Base-by-base conservation (phyloP, 164 flowering plant genomes). In the Malania oleifera region DNA sequence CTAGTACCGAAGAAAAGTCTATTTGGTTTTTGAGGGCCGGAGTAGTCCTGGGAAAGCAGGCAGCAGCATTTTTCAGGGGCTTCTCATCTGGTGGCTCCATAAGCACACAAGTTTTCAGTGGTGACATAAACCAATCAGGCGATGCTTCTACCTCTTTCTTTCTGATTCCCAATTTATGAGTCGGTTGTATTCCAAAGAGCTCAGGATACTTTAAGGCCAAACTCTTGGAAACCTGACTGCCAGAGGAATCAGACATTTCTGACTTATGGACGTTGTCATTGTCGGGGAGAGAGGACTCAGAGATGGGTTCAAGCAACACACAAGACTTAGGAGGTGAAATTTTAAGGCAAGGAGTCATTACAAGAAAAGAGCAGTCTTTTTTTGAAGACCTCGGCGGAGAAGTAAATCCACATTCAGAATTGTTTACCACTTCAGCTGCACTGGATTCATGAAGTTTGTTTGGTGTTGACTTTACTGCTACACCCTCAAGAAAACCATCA, bases 321-420 rank as follows among this genome's bases (percentile, higher is more conserved):
- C 95, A 90, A 38, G 97, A 82, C 67, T 76, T 86, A 17, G 89
- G 89, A 38, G 97, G 97, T 1, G 97, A 85, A 72, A 70, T 68
- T 73, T 83, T 90, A 25, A 72, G 54, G 68, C 80, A 53, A 20
- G 97, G 95, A 40, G 96, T 86, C 79, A 76, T 73, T 19, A 78
- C 67, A 68, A 75, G 63, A 66, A 67, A 38, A n/a, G 86, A 71
- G 40, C 57, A 50, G 29, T 75, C 66, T 59, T 41, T 55, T 40
- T 45, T 63, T 13, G 77, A 50, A 27, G 62, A 24, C 26, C 56
- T 67, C 46, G 78, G 63, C 1, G 84, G 73, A 63, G 84, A 72
- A 25, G 27, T 34, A 65, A 60, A 39, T 15, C 43, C 60, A 41
- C 7, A 12, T 12, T 58, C 63, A 1, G 45, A 28, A 51, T 55